Percentiles rank a stretch among this genome's conserved stretches.
phyloP scores from a whole-genome alignment of 805 yeast species.

The Candida sanyiensis region DNA sequence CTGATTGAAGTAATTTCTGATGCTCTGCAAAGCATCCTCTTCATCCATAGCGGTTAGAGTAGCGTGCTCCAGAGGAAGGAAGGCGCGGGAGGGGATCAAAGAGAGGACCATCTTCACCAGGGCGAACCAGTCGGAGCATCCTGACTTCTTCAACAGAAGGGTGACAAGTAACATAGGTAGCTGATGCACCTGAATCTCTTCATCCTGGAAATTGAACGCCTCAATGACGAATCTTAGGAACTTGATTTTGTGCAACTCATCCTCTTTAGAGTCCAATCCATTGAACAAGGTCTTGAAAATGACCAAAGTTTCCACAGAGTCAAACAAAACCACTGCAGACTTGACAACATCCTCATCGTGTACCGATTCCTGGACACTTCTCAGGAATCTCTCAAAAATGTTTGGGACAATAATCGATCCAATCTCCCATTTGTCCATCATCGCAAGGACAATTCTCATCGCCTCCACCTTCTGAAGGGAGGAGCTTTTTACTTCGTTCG shows the following conservation, averaged over 20 bases:
- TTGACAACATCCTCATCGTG: conserved; percentile 41
- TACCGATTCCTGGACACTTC: conserved; percentile 35
- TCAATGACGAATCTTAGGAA: conserved; percentile 54
- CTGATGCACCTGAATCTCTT: conserved; percentile 75
- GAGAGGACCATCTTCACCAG: conserved; percentile 41
- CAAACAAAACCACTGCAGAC: conserved; percentile 68
- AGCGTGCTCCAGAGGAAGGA: conserved; percentile 47
- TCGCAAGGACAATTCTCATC: conserved; percentile 59
- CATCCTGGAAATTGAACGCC: conserved; percentile 74
- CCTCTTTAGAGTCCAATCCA: conserved; percentile 34
- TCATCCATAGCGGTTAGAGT: conserved; percentile 13
- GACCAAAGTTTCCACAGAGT: conserved; percentile 72
- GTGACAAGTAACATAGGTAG: conserved; percentile 63
- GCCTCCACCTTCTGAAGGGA: conserved; percentile 40
- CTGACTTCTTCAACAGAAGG: conserved; percentile 29
- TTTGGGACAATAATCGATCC: conserved; percentile 69
- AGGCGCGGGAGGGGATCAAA: conserved; percentile 59
- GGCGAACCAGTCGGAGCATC: conserved; percentile 30
- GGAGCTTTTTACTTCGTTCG: conserved; percentile 13
- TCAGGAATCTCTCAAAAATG: conserved; percentile 60
- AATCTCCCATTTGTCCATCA: conserved; percentile 94
- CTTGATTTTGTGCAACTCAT: conserved; percentile 25
- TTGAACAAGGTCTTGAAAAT: conserved; percentile 65
- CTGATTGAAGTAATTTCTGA: conserved; percentile 32
- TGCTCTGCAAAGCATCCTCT: conserved; percentile 23